Conservation (phyloP, 805 yeast species). For the Kluyveromyces aestuarii region DNA sequence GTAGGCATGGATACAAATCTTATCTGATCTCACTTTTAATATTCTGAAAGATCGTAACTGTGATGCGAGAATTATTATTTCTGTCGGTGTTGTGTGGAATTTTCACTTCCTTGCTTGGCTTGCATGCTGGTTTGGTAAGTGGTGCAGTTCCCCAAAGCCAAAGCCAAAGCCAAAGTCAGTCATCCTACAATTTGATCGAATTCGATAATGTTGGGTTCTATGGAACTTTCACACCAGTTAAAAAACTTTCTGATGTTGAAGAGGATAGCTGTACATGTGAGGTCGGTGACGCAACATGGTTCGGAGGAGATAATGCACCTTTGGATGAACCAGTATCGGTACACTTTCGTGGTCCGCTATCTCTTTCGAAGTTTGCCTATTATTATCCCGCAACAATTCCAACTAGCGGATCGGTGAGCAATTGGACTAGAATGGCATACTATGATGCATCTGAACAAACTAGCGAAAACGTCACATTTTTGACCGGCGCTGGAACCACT, state of each 20-base stretch:
- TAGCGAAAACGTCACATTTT: slow-evolving; percentile 56
- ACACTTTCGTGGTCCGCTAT: slow-evolving; percentile 70
- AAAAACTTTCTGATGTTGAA: slow-evolving; percentile 16
- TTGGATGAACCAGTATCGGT: slow-evolving; percentile 58
- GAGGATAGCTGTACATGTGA: slow-evolving; percentile 23
- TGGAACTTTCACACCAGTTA: slow-evolving; percentile 25
- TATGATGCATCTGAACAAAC: slow-evolving; percentile 39
- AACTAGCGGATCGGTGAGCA: slow-evolving; percentile 28
- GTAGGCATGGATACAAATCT: no score
- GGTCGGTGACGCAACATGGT: slow-evolving; percentile 19
- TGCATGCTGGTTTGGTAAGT: not conserved
- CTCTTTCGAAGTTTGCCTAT: slow-evolving; percentile 49
- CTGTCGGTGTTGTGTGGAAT: not conserved
- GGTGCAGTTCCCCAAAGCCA: not conserved
- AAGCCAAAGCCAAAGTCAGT: not conserved
- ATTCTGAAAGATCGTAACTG: not conserved
- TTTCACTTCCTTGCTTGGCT: not conserved
- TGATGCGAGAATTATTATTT: not conserved
- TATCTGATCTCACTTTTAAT: not conserved
- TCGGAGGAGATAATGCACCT: slow-evolving; percentile 56
- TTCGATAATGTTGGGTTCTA: slow-evolving; percentile 27
- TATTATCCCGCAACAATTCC: slow-evolving; percentile 38
- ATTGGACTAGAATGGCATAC: slow-evolving; percentile 54
- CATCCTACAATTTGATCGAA: slow-evolving; percentile 15
- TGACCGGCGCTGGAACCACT: slow-evolving; percentile 51